Evolutionary conservation across 2,329 filamentous ascomycete species (phyloP), one percentile per base, ranked within the genome.

Genomic region (Harringtonia lauricola): DNA sequence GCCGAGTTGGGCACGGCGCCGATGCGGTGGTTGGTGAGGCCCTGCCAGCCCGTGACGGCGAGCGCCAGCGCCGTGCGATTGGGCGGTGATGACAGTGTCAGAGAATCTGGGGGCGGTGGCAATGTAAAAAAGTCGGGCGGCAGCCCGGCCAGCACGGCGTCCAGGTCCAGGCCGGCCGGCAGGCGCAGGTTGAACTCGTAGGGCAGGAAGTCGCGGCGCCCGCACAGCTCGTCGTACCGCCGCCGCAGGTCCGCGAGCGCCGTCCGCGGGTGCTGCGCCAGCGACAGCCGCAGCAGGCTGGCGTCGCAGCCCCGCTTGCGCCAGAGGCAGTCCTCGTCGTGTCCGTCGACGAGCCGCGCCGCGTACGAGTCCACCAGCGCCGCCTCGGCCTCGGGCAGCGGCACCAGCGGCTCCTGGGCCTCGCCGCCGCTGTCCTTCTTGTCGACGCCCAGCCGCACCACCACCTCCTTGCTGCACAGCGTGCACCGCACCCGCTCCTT

Each of bases 291-390:
- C 26, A 83, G 65, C 12, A 82, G 65, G 7, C 71, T 67, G 55
- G 78, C 77, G 62, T 94, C 88, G 59, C 89, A 95, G n/a, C 87
- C 88, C 47, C 79, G 79, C 58, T 79, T 84, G 54, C 79, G 77
- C 92, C 90, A 98, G 17, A 92, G 69, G 57, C 90, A 98, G 49
- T 79, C 80, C 42, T 87, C 81, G 24, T 80, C 74, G 58, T 98
- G 90, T 81, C 83, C 21, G 77, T 71, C 14, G 84, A n/a, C 64
- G 42, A 95, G 81, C 47, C 90, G 67, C 41, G 79, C 76, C 19
- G 68, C 70, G 57, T 94, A 95, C 55, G 82, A 81, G 37, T 84
- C 76, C 8, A 92, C 80, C 41, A 96, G 66, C 15, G 77, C 83
- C 29, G 81, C 67, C 55, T 77, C 76, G 38, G 86, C 77, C 51